Percentiles rank a stretch among this genome's conserved stretches.
Conservation (phyloP, 768 basidiomycete species). For the Paxillus ammoniavirescens region DNA sequence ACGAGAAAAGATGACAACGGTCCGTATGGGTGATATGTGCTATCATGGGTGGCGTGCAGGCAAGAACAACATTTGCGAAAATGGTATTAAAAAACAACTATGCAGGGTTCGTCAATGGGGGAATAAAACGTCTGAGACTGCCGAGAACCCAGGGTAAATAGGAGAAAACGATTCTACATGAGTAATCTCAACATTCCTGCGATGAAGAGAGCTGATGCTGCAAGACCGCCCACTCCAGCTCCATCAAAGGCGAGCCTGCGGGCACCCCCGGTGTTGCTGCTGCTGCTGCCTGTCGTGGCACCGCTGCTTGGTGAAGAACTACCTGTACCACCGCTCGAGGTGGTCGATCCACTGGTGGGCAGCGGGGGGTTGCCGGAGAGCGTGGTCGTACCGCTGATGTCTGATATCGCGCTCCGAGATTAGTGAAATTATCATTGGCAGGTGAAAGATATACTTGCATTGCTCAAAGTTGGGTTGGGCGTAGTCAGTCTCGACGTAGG, state of each 20-base stretch:
- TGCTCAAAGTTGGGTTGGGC: constrained; percentile 42
- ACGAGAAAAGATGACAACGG: too few relatives aligned
- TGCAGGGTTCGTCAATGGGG: too few relatives aligned
- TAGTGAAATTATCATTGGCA: neutral
- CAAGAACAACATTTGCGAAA: too few relatives aligned
- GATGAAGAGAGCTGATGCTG: constrained; percentile 15
- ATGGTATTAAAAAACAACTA: too few relatives aligned
- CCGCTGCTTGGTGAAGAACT: neutral
- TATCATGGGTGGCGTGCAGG: too few relatives aligned
- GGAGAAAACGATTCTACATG: constrained; percentile 6
- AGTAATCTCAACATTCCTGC: constrained; percentile 15
- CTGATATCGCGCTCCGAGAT: constrained; percentile 3
- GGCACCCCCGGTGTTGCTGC: neutral
- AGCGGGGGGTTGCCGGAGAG: constrained; percentile 1
- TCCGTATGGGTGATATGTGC: too few relatives aligned
- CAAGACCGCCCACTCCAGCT: constrained; percentile 8
- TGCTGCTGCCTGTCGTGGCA: neutral
- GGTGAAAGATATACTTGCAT: constrained; percentile 32
- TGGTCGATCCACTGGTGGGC: neutral
- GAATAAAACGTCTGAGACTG: too few relatives aligned
- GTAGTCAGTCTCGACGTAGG: constrained; percentile 49
- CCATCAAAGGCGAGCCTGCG: neutral
- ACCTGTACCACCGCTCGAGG: constrained; percentile 4
- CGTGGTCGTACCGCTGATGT: constrained; percentile 26
- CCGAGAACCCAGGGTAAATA: neutral